Conservation (phyloP, 1,284 basidiomycete species). For the Kwoniella shivajii region DNA sequence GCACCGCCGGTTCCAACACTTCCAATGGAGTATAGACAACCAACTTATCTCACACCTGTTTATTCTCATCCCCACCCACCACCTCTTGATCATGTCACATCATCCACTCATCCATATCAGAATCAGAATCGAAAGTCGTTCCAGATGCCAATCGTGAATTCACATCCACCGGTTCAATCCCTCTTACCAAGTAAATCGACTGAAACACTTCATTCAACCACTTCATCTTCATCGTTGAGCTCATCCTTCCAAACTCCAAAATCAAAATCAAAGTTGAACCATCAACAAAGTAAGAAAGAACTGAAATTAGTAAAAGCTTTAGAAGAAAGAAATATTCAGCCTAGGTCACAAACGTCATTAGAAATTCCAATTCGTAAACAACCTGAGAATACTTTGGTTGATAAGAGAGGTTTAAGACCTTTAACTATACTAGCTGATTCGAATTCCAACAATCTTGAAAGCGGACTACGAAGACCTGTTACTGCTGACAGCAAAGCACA, state of each 20-base stretch:
- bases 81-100: neutral
- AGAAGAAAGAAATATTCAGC: conserved; percentile 16
- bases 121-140: conserved; percentile 1
- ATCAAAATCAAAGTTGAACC: neutral
- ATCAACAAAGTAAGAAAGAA: conserved; percentile 19
- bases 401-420: conserved; percentile 18
- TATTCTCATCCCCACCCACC: conserved; percentile 21
- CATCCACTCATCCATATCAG: neutral
- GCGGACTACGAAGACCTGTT: no score
- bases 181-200: conserved; percentile 20
- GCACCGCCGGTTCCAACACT: conserved; percentile 14
- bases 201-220: conserved; percentile 22
- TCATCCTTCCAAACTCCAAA: neutral
- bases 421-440: conserved; percentile 13
- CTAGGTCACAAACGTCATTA: neutral
- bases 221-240: neutral
- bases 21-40: conserved; percentile 5
- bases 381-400: neutral
- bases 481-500: neutral
- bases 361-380: neutral
- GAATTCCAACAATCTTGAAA: neutral
- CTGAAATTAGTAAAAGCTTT: conserved; percentile 19
- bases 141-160: conserved; percentile 1
- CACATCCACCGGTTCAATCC: conserved; percentile 18
- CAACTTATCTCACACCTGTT: neutral